phyloP scores from a whole-genome alignment of 495 filamentous ascomycete genomes.

The Hypoxylon rickii region DNA sequence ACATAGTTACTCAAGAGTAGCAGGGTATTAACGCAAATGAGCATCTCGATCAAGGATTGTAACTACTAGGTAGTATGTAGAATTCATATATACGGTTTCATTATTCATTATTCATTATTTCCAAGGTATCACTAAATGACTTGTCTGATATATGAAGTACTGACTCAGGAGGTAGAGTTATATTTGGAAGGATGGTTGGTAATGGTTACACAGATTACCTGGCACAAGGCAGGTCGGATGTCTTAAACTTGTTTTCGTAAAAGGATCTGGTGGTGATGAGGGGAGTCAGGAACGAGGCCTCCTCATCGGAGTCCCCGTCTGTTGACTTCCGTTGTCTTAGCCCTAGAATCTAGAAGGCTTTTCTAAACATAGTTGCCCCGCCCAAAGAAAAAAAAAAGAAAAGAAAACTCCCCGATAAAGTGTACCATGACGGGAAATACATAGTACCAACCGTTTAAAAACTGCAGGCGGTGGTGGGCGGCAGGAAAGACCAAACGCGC shows the following conservation, averaged over 20 bases:
- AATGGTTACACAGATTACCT: constrained; percentile 10
- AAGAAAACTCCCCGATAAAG: background rate
- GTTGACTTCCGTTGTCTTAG: constrained; percentile 13
- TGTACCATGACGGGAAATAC: too few relatives aligned
- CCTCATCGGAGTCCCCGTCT: constrained; percentile 27
- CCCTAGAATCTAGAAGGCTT: too few relatives aligned
- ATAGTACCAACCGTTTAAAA: background rate
- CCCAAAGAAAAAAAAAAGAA: background rate
- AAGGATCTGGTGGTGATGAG: constrained; percentile 5
- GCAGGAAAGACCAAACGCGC: constrained; percentile 29
- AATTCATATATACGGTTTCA: too few relatives aligned
- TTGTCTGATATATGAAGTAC: constrained; percentile 15
- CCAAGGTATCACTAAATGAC: background rate
- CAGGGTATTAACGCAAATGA: constrained; percentile 4
- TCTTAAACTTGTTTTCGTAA: constrained; percentile 20
- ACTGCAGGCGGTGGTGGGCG: constrained; percentile 9
- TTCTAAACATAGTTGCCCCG: background rate
- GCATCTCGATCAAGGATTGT: constrained; percentile 5
- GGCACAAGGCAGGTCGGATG: background rate
- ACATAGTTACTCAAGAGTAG: too few relatives aligned
- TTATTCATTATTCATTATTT: background rate
- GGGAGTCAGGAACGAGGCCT: background rate
- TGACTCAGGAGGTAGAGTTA: too few relatives aligned
- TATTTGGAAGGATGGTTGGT: background rate
- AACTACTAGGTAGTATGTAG: background rate